Evolutionary conservation across 768 basidiomycete species (phyloP).

Genomic region (Daedalea quercina): DNA sequence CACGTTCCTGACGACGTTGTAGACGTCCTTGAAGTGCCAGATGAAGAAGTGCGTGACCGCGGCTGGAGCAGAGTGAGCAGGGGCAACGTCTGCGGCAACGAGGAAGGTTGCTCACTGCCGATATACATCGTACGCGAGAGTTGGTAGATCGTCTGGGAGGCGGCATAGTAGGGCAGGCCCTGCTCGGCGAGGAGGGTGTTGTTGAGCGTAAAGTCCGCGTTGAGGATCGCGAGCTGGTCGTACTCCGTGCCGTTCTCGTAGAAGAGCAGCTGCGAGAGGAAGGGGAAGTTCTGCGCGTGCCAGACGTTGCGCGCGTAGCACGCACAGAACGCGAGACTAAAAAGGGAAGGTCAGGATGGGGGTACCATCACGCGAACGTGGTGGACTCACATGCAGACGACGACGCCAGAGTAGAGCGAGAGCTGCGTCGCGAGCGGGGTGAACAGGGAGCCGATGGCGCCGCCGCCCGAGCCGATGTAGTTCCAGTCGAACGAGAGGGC

Average conservation of each 20-base stretch:
- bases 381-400: slow-evolving; percentile 24
- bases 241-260: slow-evolving; percentile 18
- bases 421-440: slow-evolving; percentile 30
- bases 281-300: slow-evolving; percentile 54
- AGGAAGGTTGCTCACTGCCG: slow-evolving; percentile 29
- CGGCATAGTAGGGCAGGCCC: slow-evolving; percentile 29
- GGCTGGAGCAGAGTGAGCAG: slow-evolving; percentile 28
- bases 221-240: slow-evolving; percentile 44
- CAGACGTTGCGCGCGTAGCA: slow-evolving; percentile 42
- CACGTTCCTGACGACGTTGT: slow-evolving; percentile 28
- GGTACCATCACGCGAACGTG: slow-evolving; percentile 25
- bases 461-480: slow-evolving; percentile 33
- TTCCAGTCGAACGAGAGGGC: slow-evolving; percentile 60
- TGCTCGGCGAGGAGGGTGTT: slow-evolving; percentile 19
- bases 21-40: slow-evolving; percentile 30
- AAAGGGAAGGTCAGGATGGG: slow-evolving; percentile 3
- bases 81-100: too few relatives aligned
- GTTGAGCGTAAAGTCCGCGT: slow-evolving; percentile 24
- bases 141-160: slow-evolving; percentile 27
- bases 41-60: slow-evolving; percentile 27
- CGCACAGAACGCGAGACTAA: slow-evolving; percentile 21
- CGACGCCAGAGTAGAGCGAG: slow-evolving; percentile 19
- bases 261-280: slow-evolving; percentile 30
- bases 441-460: slow-evolving; percentile 34
- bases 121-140: slow-evolving; percentile 11